Conservation (phyloP, 2,329 filamentous ascomycete genomes). For the Pseudocercospora fijiensis region DNA sequence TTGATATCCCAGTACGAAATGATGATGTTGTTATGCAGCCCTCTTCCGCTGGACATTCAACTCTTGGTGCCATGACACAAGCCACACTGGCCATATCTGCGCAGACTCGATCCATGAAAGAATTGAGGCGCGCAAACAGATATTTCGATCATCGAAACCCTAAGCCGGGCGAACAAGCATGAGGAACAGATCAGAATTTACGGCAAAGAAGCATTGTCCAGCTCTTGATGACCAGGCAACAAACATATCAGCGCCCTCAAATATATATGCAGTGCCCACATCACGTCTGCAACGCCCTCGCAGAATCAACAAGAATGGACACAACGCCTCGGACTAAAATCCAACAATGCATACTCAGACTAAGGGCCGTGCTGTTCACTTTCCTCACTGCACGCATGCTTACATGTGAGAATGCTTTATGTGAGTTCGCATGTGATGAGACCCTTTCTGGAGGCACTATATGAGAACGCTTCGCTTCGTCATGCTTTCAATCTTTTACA, state of each 20-base stretch:
- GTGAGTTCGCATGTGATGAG: neutral
- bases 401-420: neutral
- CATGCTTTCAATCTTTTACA: neutral
- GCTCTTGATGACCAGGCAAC: too few species aligned
- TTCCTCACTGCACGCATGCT: neutral
- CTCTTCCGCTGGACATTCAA: neutral
- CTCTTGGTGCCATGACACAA: neutral
- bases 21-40: neutral
- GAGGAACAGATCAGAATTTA: neutral
- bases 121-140: neutral
- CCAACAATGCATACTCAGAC: neutral
- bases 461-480: neutral
- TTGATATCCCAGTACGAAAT: conserved; percentile 8
- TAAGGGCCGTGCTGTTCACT: neutral
- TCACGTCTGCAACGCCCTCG: neutral
- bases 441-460: neutral
- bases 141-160: neutral
- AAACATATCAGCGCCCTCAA: too few species aligned
- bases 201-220: too few species aligned
- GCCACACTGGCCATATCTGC: neutral
- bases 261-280: too few species aligned
- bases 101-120: too few species aligned
- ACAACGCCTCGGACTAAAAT: neutral
- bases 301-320: neutral
- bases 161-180: neutral